Conservation (phyloP, 2,329 filamentous ascomycete genomes). For the Fusarium buharicum region DNA sequence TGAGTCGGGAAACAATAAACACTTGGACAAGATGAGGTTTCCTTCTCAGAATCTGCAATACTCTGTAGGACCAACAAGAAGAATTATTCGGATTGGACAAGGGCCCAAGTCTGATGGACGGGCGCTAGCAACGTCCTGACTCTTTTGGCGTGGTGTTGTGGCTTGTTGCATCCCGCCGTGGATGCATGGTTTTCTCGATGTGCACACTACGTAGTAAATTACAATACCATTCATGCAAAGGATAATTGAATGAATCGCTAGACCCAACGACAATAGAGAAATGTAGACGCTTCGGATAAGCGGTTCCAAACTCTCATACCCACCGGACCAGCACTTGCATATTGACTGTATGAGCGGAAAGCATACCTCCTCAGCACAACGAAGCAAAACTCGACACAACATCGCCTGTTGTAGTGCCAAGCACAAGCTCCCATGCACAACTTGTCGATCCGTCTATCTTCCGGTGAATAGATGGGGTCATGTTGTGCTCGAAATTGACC, state of each 20-base stretch:
- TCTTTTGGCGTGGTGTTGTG: constrained; percentile 29
- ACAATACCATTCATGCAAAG: constrained; percentile 2
- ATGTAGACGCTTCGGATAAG: neutral
- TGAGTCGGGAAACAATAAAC: constrained; percentile 1
- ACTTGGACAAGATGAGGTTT: neutral
- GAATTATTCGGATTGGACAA: constrained; percentile 24
- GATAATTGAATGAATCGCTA: constrained; percentile 24
- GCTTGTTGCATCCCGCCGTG: constrained; percentile 18
- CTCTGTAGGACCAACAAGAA: neutral
- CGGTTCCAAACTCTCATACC: constrained; percentile 1
- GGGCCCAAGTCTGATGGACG: constrained; percentile 26
- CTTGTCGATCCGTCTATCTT: constrained; percentile 30
- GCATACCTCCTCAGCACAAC: constrained; percentile 3
- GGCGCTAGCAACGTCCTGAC: constrained; percentile 38
- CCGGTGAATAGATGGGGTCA: constrained; percentile 6
- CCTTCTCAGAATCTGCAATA: neutral
- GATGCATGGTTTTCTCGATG: constrained; percentile 26
- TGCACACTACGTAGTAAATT: constrained; percentile 1
- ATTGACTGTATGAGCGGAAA: no score
- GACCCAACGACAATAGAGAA: constrained; percentile 6
- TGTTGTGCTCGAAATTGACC: constrained; percentile 23
- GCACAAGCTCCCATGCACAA: constrained; percentile 15
- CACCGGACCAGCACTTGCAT: neutral
- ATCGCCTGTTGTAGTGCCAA: constrained; percentile 16
- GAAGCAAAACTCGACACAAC: constrained; percentile 21